Conservation (phyloP, 139 green algal species). For the Nannochloris sp. region DNA sequence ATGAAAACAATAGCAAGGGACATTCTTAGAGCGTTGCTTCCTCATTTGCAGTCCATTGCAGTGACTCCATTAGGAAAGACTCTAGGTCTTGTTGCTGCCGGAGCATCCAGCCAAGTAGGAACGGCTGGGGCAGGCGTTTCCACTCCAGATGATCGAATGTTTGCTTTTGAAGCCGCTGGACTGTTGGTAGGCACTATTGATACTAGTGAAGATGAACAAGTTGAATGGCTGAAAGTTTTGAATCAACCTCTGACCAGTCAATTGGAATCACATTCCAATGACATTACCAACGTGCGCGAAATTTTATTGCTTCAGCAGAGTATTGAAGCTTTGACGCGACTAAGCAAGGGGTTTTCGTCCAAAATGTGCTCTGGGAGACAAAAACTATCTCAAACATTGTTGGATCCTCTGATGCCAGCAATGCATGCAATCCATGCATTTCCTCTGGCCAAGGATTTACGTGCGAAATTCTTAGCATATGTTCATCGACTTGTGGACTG, state of each 20-base stretch:
- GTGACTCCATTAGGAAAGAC: slow-evolving; percentile 31
- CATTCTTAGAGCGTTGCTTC: slow-evolving; percentile 32
- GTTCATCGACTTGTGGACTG: slow-evolving; percentile 81
- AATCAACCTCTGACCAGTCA: slow-evolving; percentile 56
- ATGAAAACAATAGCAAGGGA: slow-evolving; percentile 26
- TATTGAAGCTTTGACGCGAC: slow-evolving; percentile 56
- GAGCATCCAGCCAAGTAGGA: slow-evolving; percentile 8
- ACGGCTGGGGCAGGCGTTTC: not conserved
- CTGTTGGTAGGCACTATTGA: slow-evolving; percentile 73
- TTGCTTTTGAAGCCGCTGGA: slow-evolving; percentile 79
- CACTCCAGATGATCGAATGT: slow-evolving; percentile 64
- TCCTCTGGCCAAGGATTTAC: slow-evolving; percentile 47
- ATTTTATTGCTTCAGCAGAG: slow-evolving; percentile 43
- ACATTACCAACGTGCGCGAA: not conserved
- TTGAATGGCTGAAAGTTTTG: slow-evolving; percentile 31
- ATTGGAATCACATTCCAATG: slow-evolving; percentile 24
- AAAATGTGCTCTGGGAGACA: slow-evolving; percentile 42
- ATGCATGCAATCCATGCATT: slow-evolving; percentile 34
- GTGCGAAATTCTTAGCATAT: slow-evolving; percentile 60
- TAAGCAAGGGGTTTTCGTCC: slow-evolving; percentile 71
- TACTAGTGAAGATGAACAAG: slow-evolving; percentile 52
- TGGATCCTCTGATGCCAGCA: slow-evolving; percentile 1
- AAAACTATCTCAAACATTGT: slow-evolving; percentile 40
- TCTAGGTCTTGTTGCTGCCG: not conserved
- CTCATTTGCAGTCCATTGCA: slow-evolving; percentile 52